These are phyloP conservation scores for Zygoascus hellenicus DNA, from an alignment of 1,139 yeast species.

Conservation along the genomic window DNA sequence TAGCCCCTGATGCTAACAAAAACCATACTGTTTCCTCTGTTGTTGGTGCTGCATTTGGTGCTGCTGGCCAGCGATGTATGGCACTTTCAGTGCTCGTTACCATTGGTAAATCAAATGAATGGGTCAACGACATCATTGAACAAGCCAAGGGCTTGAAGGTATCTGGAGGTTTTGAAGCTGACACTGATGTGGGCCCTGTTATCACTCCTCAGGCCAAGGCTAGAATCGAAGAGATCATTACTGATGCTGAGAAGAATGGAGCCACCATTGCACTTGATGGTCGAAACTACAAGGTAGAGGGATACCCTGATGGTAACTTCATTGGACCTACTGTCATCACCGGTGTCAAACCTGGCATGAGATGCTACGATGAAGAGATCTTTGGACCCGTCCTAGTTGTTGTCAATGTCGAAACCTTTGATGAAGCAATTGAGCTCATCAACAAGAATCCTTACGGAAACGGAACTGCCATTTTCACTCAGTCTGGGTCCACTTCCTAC, in stretches of 20 bases:
- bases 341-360: slow-evolving; percentile 60
- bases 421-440: slow-evolving; percentile 64
- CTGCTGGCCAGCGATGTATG: slow-evolving; percentile 85
- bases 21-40: slow-evolving; percentile 60
- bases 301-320: slow-evolving; percentile 63
- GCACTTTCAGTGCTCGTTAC: slow-evolving; percentile 71
- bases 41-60: slow-evolving; percentile 77
- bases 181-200: slow-evolving; percentile 67
- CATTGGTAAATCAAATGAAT: slow-evolving; percentile 63
- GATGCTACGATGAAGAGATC: slow-evolving; percentile 69
- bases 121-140: slow-evolving; percentile 56
- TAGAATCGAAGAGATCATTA: slow-evolving; percentile 52
- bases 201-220: slow-evolving; percentile 54
- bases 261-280: slow-evolving; percentile 64
- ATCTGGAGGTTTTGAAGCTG: slow-evolving; percentile 60
- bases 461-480: slow-evolving; percentile 67
- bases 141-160: slow-evolving; percentile 56
- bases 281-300: slow-evolving; percentile 46
- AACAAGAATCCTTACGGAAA: slow-evolving; percentile 67
- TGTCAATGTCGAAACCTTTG: slow-evolving; percentile 59
- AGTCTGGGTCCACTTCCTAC: slow-evolving; percentile 63
- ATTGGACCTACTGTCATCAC: slow-evolving; percentile 68
- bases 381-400: slow-evolving; percentile 72
- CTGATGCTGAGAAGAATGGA: slow-evolving; percentile 48
- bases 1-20: slow-evolving; percentile 68